Conservation (phyloP, 148 eudicot genomes). For the Spergularia bocconei region DNA sequence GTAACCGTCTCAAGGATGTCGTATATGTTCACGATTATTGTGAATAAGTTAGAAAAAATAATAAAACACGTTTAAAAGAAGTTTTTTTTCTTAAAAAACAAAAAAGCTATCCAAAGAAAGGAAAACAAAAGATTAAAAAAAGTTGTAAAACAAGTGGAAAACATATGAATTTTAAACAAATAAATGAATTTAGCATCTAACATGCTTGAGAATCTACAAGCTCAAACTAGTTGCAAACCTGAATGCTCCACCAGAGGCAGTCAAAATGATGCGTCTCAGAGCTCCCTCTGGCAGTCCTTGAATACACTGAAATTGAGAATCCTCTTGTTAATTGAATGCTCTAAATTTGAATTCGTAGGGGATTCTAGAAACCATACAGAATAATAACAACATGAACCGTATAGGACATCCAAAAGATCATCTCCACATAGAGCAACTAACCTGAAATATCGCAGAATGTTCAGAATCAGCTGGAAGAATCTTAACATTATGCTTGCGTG, state of each 20-base stretch:
- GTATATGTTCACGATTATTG: too few relatives aligned
- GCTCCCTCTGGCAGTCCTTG: slow-evolving; percentile 99
- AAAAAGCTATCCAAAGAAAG: too few relatives aligned
- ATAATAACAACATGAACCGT: neutral
- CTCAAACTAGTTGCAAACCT: slow-evolving; percentile 43
- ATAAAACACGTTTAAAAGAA: too few relatives aligned
- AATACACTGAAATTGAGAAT: slow-evolving; percentile 66
- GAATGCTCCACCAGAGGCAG: slow-evolving; percentile 99
- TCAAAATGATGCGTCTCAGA: slow-evolving; percentile 85
- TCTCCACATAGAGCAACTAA: slow-evolving; percentile 19
- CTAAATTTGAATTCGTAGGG: neutral
- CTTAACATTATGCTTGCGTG: slow-evolving; percentile 91
- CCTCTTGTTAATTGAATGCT: slow-evolving; percentile 21
- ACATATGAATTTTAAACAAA: too few relatives aligned
- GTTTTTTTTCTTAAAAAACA: too few relatives aligned
- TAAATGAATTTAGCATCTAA: neutral
- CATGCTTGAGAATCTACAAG: neutral
- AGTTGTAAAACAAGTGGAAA: too few relatives aligned
- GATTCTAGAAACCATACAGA: slow-evolving; percentile 1
- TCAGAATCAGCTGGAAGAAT: slow-evolving; percentile 99
- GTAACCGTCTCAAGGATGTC: too few relatives aligned
- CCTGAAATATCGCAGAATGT: slow-evolving; percentile 99
- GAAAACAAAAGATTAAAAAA: too few relatives aligned
- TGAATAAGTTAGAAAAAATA: too few relatives aligned
- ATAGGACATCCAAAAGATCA: neutral